These are phyloP conservation scores for Primulina huaijiensis DNA, from an alignment of 257 asterid genomes.

Conservation along the genomic window DNA sequence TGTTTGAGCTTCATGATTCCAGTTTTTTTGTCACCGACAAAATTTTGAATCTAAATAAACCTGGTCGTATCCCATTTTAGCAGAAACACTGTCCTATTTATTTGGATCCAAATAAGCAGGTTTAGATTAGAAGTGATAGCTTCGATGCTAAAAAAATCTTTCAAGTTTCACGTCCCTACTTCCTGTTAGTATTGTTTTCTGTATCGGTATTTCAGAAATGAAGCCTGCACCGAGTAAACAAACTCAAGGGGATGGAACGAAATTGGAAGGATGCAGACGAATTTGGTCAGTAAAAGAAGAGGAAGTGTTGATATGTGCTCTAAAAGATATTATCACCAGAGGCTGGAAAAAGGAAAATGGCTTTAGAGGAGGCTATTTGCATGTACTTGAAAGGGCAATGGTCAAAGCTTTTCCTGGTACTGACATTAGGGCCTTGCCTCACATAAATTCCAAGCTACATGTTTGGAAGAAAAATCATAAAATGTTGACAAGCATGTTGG, in stretches of 20 bases:
- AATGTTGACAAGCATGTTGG: conserved; percentile 26
- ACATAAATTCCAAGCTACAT: conserved; percentile 35
- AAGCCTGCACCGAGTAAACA: conserved; percentile 13
- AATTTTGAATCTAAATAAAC: too few species aligned
- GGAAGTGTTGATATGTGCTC: conserved; percentile 30
- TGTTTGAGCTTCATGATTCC: too few species aligned
- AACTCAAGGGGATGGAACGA: conserved; percentile 24
- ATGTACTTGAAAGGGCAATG: conserved; percentile 29
- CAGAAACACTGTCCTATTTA: too few species aligned
- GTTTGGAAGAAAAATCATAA: conserved; percentile 33
- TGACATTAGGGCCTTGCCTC: conserved; percentile 31
- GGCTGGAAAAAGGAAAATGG: conserved; percentile 37
- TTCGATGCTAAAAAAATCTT: too few species aligned
- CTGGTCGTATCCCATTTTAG: too few species aligned
- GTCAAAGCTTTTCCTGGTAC: conserved; percentile 25
- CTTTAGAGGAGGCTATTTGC: conserved; percentile 31
- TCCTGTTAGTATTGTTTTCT: conserved; percentile 13
- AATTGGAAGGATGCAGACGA: conserved; percentile 29
- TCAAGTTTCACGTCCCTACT: neutral
- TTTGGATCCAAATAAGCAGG: too few species aligned
- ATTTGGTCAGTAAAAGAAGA: conserved; percentile 32
- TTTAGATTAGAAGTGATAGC: too few species aligned
- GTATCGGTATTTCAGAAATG: conserved; percentile 20
- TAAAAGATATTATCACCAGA: conserved; percentile 31
- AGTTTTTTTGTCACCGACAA: too few species aligned